Conservation (phyloP, 179 eudicot species). For the Corrigiola litoralis region DNA sequence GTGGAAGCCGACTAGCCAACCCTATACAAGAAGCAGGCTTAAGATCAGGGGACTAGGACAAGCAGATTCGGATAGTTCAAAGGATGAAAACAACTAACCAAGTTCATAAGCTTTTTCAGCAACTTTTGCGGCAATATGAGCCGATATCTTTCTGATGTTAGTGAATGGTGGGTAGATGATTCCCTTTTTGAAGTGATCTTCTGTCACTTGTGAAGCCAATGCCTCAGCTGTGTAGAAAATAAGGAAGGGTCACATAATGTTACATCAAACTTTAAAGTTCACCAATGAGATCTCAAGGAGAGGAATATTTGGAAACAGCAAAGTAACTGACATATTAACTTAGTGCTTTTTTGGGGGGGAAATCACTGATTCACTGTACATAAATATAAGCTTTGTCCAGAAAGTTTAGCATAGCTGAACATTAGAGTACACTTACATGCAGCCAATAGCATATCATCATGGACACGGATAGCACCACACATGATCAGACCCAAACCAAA, state of each 20-base stretch:
- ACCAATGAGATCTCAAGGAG: too few species aligned
- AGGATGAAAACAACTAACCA: constrained; percentile 32
- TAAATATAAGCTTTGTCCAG: background rate
- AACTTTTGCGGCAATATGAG: constrained; percentile 81
- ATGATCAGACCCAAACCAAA: constrained; percentile 49
- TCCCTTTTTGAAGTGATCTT: constrained; percentile 71
- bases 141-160: constrained; percentile 79
- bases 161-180: constrained; percentile 75
- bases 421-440: constrained; percentile 39
- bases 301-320: too few species aligned
- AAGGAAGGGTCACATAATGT: background rate
- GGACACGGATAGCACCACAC: constrained; percentile 54
- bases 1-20: constrained; percentile 78
- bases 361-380: background rate
- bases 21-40: constrained; percentile 30
- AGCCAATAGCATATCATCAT: constrained; percentile 54
- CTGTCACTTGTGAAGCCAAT: constrained; percentile 78
- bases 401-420: background rate
- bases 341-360: background rate
- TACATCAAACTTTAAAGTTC: too few species aligned
- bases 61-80: background rate
- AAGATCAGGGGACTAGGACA: background rate
- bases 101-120: constrained; percentile 94
- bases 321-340: too few species aligned
- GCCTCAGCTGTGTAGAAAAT: constrained; percentile 69